phyloP scores from a whole-genome alignment of 306 rosid genomes.

The Gastrolobium bilobum region DNA sequence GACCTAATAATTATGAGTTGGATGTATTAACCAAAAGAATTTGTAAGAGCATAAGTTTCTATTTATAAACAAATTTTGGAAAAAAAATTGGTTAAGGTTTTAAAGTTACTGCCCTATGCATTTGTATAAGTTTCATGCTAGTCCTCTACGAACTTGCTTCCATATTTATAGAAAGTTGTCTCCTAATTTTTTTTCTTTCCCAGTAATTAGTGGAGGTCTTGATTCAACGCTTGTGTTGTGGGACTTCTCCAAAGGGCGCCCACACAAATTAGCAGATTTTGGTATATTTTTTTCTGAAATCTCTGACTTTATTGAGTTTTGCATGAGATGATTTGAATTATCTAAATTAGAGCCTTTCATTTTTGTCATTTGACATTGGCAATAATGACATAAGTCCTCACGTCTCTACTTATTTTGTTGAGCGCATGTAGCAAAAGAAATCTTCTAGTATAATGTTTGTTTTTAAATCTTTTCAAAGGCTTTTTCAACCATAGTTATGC shows the following conservation, averaged over 20 bases:
- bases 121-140: conserved; percentile 26
- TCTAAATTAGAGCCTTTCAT: conserved; percentile 26
- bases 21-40: conserved; percentile 22
- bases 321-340: conserved; percentile 8
- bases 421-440: conserved; percentile 22
- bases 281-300: conserved; percentile 57
- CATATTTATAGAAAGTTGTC: conserved; percentile 38
- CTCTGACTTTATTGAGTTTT: conserved; percentile 29
- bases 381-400: conserved; percentile 8
- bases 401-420: conserved; percentile 28
- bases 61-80: conserved; percentile 23
- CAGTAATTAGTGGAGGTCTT: conserved; percentile 95
- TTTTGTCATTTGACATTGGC: conserved; percentile 23
- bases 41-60: background rate
- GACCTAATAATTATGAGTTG: background rate
- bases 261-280: conserved; percentile 70
- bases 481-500: conserved; percentile 25
- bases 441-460: background rate
- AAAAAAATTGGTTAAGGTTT: background rate
- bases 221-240: conserved; percentile 87
- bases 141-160: conserved; percentile 35
- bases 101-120: background rate
- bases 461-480: conserved; percentile 28
- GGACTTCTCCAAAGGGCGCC: conserved; percentile 95
- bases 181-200: conserved; percentile 25